A percentile compares a stretch with the other conserved stretches of the same genome.
Conservation (phyloP, 2,329 filamentous ascomycete genomes). For the Nigrospora sphaerica region DNA sequence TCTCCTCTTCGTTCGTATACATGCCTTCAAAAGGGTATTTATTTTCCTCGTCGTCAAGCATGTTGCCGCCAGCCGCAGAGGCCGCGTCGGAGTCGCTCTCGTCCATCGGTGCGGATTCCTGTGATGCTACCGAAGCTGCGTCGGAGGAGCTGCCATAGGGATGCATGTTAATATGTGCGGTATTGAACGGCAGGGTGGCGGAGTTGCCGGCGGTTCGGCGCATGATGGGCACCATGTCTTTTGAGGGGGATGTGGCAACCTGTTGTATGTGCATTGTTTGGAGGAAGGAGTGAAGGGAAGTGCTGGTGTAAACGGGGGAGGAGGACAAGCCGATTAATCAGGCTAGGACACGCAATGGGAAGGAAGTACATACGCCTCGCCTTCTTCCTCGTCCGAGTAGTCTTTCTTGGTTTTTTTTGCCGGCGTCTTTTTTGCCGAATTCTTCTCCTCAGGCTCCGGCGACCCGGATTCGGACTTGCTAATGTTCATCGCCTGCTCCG, state of each 20-base stretch:
- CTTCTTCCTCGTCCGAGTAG: constrained; percentile 68
- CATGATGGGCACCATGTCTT: too few species aligned
- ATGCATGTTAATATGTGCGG: constrained; percentile 6
- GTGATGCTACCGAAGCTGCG: constrained; percentile 64
- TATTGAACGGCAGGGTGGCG: background rate
- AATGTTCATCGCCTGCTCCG: constrained; percentile 41
- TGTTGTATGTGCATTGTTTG: too few species aligned
- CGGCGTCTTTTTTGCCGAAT: constrained; percentile 23
- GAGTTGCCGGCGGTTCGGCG: too few species aligned
- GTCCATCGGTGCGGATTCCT: constrained; percentile 82
- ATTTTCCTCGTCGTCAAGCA: constrained; percentile 40
- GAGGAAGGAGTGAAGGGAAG: too few species aligned
- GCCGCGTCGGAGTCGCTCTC: constrained; percentile 78
- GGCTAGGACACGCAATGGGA: too few species aligned
- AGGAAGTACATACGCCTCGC: constrained; percentile 65
- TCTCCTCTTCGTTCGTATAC: constrained; percentile 67
- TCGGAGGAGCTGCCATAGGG: constrained; percentile 53
- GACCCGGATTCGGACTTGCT: constrained; percentile 50
- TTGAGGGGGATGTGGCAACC: too few species aligned
- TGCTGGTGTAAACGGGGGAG: too few species aligned
- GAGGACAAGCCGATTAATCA: too few species aligned
- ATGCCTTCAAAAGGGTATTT: constrained; percentile 84
- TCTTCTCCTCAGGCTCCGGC: constrained; percentile 31
- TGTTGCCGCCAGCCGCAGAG: constrained; percentile 33
- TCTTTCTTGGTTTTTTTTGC: constrained; percentile 44